Conservation (phyloP, 2,329 filamentous ascomycete genomes). For the Fusarium subtropicale region DNA sequence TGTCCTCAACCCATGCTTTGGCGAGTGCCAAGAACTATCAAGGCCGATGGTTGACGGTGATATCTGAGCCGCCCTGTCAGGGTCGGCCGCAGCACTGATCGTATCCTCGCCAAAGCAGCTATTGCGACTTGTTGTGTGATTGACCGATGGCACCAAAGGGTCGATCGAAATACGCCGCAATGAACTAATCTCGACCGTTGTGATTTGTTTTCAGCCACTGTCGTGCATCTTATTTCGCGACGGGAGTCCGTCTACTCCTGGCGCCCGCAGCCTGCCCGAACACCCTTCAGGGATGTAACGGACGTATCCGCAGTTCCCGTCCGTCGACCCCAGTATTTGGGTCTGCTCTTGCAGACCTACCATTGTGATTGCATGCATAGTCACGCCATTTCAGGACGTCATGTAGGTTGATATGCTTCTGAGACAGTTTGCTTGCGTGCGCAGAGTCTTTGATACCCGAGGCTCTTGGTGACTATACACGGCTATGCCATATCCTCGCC, state of each 20-base stretch:
- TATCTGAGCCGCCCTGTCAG: slow-evolving; percentile 26
- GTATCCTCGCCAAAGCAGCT: slow-evolving; percentile 10
- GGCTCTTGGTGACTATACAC: not conserved
- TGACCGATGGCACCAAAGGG: slow-evolving; percentile 1
- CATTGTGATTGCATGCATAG: slow-evolving; percentile 13
- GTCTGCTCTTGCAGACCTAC: slow-evolving; percentile 19
- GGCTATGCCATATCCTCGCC: slow-evolving; percentile 52
- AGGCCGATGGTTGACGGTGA: slow-evolving; percentile 28
- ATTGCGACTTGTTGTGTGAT: not conserved
- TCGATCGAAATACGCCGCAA: slow-evolving; percentile 1
- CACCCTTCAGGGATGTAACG: slow-evolving; percentile 27
- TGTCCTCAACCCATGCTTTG: slow-evolving; percentile 13
- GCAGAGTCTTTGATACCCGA: not conserved
- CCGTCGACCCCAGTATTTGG: slow-evolving; percentile 26
- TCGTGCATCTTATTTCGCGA: not conserved
- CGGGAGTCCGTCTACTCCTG: slow-evolving; percentile 14
- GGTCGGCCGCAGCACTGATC: slow-evolving; percentile 16
- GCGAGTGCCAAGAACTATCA: slow-evolving; percentile 32
- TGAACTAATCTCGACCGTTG: slow-evolving; percentile 2
- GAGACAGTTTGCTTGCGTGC: slow-evolving; percentile 18
- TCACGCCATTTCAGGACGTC: slow-evolving; percentile 31
- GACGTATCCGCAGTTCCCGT: slow-evolving; percentile 42
- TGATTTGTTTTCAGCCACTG: slow-evolving; percentile 5
- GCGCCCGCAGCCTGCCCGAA: slow-evolving; percentile 17
- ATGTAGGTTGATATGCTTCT: slow-evolving; percentile 25